Evolutionary conservation across 2,329 filamentous ascomycete species (phyloP).

Genomic region (Exophiala spinifera): DNA sequence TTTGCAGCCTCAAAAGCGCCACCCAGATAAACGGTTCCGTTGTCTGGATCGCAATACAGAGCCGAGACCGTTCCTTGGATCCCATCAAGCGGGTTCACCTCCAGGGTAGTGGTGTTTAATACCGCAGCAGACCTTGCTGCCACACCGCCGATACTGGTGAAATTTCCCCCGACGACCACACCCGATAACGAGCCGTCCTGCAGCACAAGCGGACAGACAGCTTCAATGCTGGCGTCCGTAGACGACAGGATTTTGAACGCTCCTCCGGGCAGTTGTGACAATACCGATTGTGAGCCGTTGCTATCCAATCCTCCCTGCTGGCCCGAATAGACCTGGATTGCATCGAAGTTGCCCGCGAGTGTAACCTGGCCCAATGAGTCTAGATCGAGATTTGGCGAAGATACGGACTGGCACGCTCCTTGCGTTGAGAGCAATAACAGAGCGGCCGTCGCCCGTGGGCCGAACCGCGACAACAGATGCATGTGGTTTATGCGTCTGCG

Average conservation of each 20-base stretch:
- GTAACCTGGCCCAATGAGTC: slow-evolving; percentile 75
- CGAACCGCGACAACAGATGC: slow-evolving; percentile 26
- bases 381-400: slow-evolving; percentile 73
- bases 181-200: slow-evolving; percentile 66
- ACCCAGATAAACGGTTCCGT: slow-evolving; percentile 82
- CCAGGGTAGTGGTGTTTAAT: slow-evolving; percentile 69
- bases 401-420: slow-evolving; percentile 43
- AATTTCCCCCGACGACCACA: slow-evolving; percentile 88
- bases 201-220: slow-evolving; percentile 78
- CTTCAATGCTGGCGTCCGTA: slow-evolving; percentile 78
- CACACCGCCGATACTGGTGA: slow-evolving; percentile 79
- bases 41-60: slow-evolving; percentile 74
- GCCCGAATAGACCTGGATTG: slow-evolving; percentile 85
- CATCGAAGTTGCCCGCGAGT: slow-evolving; percentile 83
- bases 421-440: slow-evolving; percentile 20
- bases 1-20: slow-evolving; percentile 77
- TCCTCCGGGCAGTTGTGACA: slow-evolving; percentile 81
- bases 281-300: slow-evolving; percentile 77
- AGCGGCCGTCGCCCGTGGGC: slow-evolving; percentile 14
- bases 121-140: slow-evolving; percentile 76
- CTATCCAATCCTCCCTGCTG: slow-evolving; percentile 68
- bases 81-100: slow-evolving; percentile 72
- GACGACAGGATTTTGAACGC: slow-evolving; percentile 70
- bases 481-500: slow-evolving; percentile 24
- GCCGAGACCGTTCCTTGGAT: slow-evolving; percentile 79